These are phyloP conservation scores for Ophiocordyceps polyrhachis-furcata DNA, from an alignment of 2,329 filamentous ascomycete species.

Conservation along the genomic window DNA sequence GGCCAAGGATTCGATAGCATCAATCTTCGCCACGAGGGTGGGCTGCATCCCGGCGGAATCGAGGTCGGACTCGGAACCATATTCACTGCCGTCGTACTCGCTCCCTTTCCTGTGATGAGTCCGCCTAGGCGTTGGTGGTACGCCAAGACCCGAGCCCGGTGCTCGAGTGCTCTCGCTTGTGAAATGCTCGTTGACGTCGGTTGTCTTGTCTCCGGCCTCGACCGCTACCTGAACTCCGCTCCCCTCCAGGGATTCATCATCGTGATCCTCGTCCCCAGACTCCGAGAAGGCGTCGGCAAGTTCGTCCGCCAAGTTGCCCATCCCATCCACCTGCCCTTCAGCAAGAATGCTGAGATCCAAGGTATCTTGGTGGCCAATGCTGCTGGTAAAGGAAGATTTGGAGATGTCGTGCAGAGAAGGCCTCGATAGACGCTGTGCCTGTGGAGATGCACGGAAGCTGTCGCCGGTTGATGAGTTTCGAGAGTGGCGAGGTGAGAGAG, in stretches of 20 bases:
- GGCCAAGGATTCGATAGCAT: constrained; percentile 52
- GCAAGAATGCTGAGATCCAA: constrained; percentile 27
- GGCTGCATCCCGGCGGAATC: constrained; percentile 50
- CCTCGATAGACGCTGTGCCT: constrained; percentile 28
- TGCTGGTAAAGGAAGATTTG: constrained; percentile 27
- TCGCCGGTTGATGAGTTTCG: constrained; percentile 38
- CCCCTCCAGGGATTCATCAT: constrained; percentile 24
- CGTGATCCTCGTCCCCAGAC: constrained; percentile 44
- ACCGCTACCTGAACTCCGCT: constrained; percentile 7
- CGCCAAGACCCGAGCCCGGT: constrained; percentile 20
- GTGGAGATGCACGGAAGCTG: constrained; percentile 25
- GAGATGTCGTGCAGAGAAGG: constrained; percentile 30
- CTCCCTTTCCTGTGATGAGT: constrained; percentile 33
- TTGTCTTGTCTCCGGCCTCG: constrained; percentile 1
- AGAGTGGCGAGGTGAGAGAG: constrained; percentile 34
- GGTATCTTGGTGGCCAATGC: constrained; percentile 28
- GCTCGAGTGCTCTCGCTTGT: constrained; percentile 15
- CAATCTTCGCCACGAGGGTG: constrained; percentile 49
- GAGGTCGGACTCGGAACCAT: constrained; percentile 53
- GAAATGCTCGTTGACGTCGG: constrained; percentile 7
- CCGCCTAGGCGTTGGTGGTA: constrained; percentile 24
- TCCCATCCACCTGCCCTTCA: constrained; percentile 30
- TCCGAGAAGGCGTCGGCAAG: constrained; percentile 55
- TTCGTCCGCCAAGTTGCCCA: constrained; percentile 68
- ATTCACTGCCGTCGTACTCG: constrained; percentile 56